Conservation (phyloP, 495 filamentous ascomycete genomes). For the Penicillium silybi region DNA sequence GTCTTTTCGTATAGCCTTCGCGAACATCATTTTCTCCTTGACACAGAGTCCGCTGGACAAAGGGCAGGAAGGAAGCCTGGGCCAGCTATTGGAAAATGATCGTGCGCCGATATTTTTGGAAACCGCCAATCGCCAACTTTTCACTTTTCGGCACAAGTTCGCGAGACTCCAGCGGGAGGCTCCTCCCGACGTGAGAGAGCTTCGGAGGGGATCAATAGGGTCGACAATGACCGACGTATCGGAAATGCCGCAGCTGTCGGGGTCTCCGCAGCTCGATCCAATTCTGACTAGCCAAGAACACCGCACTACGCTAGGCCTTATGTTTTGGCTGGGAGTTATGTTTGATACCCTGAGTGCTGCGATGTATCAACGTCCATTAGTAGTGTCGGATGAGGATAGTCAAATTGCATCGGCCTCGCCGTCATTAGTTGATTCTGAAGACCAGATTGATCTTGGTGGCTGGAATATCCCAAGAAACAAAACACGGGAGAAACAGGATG, state of each 20-base stretch:
- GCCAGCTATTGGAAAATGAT: slow-evolving; percentile 34
- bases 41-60: slow-evolving; percentile 36
- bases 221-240: neutral
- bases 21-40: slow-evolving; percentile 44
- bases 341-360: slow-evolving; percentile 46
- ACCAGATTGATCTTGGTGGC: slow-evolving; percentile 7
- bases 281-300: slow-evolving; percentile 25
- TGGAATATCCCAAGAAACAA: slow-evolving; percentile 7
- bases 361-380: slow-evolving; percentile 41
- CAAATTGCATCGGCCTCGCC: slow-evolving; percentile 11
- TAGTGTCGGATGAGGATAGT: slow-evolving; percentile 47
- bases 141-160: slow-evolving; percentile 29
- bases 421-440: neutral
- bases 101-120: slow-evolving; percentile 37
- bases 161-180: slow-evolving; percentile 12
- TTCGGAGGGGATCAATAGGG: slow-evolving; percentile 1
- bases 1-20: slow-evolving; percentile 45
- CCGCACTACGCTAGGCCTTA: slow-evolving; percentile 34
- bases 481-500: slow-evolving; percentile 1
- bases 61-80: slow-evolving; percentile 12
- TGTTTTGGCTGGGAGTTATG: slow-evolving; percentile 51
- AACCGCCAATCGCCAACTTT: slow-evolving; percentile 32
- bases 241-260: neutral
- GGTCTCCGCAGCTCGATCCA: neutral
- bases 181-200: neutral